Base-by-base conservation (phyloP, 306 rosid species). In the Cucumis hystrix region DNA sequence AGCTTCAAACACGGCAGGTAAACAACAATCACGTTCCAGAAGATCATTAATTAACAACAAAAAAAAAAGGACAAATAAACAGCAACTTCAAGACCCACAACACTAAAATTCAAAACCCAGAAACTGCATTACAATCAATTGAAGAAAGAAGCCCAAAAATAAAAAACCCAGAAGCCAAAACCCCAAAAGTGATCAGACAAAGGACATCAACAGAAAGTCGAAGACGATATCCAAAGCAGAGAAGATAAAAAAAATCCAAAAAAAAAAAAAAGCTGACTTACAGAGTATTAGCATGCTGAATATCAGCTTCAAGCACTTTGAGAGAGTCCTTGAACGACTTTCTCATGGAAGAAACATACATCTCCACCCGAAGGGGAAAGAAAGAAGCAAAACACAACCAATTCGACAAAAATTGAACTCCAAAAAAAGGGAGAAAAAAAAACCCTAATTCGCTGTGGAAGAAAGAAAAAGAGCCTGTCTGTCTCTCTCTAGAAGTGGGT, bases 251-350 rank as follows among this genome's bases (percentile, higher is more conserved):
- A 21, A 73, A 30, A 47, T 8, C 61, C 70, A 76, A 37, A 59
- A 28, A 59, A 4, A 41, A 33, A 12, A 82, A 39, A 1, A 80
- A 66, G 76, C 66, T 17, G 23, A 58, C 95, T 87, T 13, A 94
- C 98, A 94, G 83, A 83, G 95, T 92, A 84, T 92, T 94, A 43
- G 98, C 98, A 30, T 94, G 98, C 80, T 92, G 98, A 67, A 94
- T 94, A 90, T 94, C 98, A 85, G 98, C 98, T 89, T 94, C 97
- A 74, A 94, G 97, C 23, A 91, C 87, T 86, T 94, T 94, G 67
- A 94, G 82, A 73, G 98, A 94, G 78, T 94, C 98, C 92, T 92
- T 94, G 87, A 94, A 94, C 51, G 98, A 94, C 85, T 91, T 94
- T 87, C 98, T 87, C 96, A 87, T 94, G 82, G 98, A 85, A 86